These are phyloP conservation scores for Cryptosporidium sp. DNA, from an alignment of 169 alveolate species.

Conservation along the genomic window DNA sequence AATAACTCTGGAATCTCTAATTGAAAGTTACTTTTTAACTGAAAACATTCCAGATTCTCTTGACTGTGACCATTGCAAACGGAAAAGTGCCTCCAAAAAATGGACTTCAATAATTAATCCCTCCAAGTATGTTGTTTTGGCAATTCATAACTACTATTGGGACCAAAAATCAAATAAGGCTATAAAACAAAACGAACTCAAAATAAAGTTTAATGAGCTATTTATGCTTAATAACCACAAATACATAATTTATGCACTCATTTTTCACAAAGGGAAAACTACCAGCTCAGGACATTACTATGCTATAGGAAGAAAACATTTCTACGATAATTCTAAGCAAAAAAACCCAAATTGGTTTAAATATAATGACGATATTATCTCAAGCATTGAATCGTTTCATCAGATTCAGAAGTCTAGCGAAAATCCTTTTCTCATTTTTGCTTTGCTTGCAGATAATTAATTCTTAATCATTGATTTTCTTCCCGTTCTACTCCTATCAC, in stretches of 20 bases:
- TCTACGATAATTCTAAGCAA: not conserved
- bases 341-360: conserved; percentile 40
- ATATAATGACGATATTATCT: conserved; percentile 14
- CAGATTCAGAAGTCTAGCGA: conserved; percentile 13
- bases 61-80: not conserved
- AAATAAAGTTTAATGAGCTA: conserved; percentile 8
- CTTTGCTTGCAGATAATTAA: conserved; percentile 18
- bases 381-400: conserved; percentile 21
- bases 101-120: conserved; percentile 41
- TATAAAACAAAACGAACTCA: conserved; percentile 6
- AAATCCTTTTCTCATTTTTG: conserved; percentile 46
- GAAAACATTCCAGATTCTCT: conserved; percentile 12
- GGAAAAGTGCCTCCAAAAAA: not conserved
- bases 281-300: conserved; percentile 58
- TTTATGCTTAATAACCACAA: conserved; percentile 7
- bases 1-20: conserved; percentile 8
- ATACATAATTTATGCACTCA: conserved; percentile 30
- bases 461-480: not conserved
- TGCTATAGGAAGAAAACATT: conserved; percentile 42
- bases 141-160: conserved; percentile 46
- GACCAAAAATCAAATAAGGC: conserved; percentile 1
- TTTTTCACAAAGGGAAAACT: conserved; percentile 56
- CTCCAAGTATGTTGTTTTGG: conserved; percentile 19
- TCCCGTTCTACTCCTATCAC: not conserved
- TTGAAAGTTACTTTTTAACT: conserved; percentile 19